Base-by-base conservation (phyloP, 139 green algal genomes). In the Nannochloris sp. region DNA sequence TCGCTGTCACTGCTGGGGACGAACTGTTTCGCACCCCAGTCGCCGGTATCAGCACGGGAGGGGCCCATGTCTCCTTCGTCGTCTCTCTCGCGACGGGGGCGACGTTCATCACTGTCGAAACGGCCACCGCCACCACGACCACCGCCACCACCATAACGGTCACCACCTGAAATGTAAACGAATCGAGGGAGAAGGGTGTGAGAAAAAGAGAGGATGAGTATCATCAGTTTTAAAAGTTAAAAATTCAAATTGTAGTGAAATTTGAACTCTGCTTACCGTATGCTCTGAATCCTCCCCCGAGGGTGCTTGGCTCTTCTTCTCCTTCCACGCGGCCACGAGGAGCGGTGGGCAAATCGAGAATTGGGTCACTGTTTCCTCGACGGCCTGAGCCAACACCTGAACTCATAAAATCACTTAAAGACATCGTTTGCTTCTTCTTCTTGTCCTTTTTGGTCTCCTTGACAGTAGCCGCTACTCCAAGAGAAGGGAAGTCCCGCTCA, bases 1-100 rank as follows among this genome's bases (percentile, higher is more conserved):
- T 36, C 47, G 37, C 70, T 37, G 53, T 32, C 31, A 30, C 25
- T 37, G 24, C 67, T 54, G 23, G 86, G 79, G 30, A 67, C 63
- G 51, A 90, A 92, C 61, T 87, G 87, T 30, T 78, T 74, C 15
- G 64, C 42, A 45, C 87, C 87, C 89, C 89, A 96, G 75, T 91
- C 81, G 61, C 78, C 68, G 4, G 72, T 68, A 34, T 96, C 89
- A 4, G 89, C 89, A 19, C 85, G 81, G 2, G 88, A 95, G 4
- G 86, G 81, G 35, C 71, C 72, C 38, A 79, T 51, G n/a, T 15
- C 39, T 36, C 78, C 62, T 27, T 77, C 81, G 27, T 44, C 51
- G 10, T 67, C 47, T 4, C 33, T 55, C n/a, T 44, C 37, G 23
- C 31, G 54, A 3, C 34, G 51, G 34, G 14, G 29, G 27, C 55